Conservation (phyloP, 768 basidiomycete species). For the Pluteus cervinus region DNA sequence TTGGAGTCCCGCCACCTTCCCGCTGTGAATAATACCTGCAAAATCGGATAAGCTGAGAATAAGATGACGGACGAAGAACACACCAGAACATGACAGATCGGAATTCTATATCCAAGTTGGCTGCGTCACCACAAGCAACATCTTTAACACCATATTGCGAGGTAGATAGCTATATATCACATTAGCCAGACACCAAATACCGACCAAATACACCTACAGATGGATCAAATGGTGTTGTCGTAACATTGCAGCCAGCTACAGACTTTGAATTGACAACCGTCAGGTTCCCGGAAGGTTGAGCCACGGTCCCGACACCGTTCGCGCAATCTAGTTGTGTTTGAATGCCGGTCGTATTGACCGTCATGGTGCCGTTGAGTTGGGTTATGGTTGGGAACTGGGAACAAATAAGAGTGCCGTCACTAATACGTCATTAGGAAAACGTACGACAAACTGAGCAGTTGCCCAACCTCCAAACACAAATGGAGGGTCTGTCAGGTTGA, state of each 20-base stretch:
- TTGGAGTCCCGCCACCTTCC: constrained; percentile 20
- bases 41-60: not conserved
- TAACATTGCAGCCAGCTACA: constrained; percentile 34
- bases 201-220: not conserved
- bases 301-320: constrained; percentile 24
- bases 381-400: constrained; percentile 34
- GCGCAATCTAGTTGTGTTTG: constrained; percentile 42
- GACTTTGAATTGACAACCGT: constrained; percentile 38
- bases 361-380: constrained; percentile 47
- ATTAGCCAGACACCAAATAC: not conserved
- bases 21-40: constrained; percentile 34
- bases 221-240: not conserved
- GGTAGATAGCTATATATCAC: constrained; percentile 22
- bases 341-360: constrained; percentile 47
- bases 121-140: constrained; percentile 28
- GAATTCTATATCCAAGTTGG: constrained; percentile 22
- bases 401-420: not conserved
- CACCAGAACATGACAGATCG: constrained; percentile 69
- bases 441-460: constrained; percentile 44
- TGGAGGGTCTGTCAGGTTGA: constrained; percentile 48
- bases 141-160: constrained; percentile 45
- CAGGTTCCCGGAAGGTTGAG: constrained; percentile 11
- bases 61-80: constrained; percentile 4
- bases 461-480: constrained; percentile 51
- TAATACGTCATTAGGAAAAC: constrained; percentile 5